Evolutionary conservation across 179 eudicot species (phyloP), one percentile per base, ranked within the genome.

Genomic region (Gypsophila paniculata): DNA sequence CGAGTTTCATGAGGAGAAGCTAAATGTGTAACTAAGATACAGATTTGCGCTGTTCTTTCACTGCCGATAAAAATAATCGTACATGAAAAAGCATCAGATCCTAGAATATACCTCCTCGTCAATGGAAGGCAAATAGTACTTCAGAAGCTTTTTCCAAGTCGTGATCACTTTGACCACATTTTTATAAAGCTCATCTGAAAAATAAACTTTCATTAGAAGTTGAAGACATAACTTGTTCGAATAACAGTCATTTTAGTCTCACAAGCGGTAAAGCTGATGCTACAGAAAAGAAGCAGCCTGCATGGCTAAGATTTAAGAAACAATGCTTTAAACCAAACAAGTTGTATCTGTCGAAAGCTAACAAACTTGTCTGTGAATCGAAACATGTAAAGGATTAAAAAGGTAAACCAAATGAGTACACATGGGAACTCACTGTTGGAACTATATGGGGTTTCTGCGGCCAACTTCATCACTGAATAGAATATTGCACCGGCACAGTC

Each of bases 401-500:
- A 23, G 3, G 8, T 36, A 22, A 70, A 39, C 18, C 15, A 13
- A 10, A 32, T 18, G 38, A 38, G 23, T 18, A n/a, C 61, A 42
- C 2, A 49, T 48, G 42, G 71, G 38, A 74, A 84, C 91, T 89
- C 83, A 91, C 98, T 80, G 58, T 75, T 63, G 65, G 96, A 86
- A 71, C 55, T 77, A 71, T 91, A 88, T 25, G 86, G 82, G 63
- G 82, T 77, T 69, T 89, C 91, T 73, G 76, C 25, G 29, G 98
- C 97, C 78, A 83, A 70, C 73, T 88, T 91, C 90, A 89, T 82
- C 84, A 91, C 74, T 19, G 98, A 89, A 83, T 86, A 93, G 81
- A 93, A 91, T 74, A 93, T 66, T 38, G 97, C 97, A 69, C 96
- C 73, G n/a, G 96, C 91, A 82, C 98, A 93, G 67, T 93, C 97